phyloP scores from a whole-genome alignment of 164 flowering plant genomes.

The Annona squamosa region DNA sequence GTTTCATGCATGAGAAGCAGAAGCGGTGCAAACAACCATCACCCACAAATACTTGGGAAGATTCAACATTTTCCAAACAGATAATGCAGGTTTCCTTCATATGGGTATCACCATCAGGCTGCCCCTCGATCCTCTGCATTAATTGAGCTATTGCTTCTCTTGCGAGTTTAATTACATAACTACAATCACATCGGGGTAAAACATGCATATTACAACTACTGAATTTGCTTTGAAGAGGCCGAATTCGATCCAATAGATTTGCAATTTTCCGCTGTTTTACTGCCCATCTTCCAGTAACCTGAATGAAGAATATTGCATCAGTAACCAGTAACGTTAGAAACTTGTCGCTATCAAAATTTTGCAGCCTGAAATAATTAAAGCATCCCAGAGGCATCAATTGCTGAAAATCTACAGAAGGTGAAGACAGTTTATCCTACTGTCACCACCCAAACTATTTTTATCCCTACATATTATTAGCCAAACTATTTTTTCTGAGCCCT shows the following conservation, averaged over 20 bases:
- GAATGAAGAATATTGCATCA: conserved; percentile 4
- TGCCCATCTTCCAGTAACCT: conserved; percentile 43
- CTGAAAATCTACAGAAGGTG: background rate
- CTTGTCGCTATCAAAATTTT: background rate
- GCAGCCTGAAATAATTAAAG: background rate
- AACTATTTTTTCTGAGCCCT: too few relatives aligned
- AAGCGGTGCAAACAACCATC: conserved; percentile 63
- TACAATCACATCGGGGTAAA: conserved; percentile 40
- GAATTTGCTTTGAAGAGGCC: conserved; percentile 39
- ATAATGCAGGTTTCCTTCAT: conserved; percentile 52
- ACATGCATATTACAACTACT: conserved; percentile 21
- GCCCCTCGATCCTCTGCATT: conserved; percentile 16
- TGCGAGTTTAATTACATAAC: conserved; percentile 55
- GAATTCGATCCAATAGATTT: conserved; percentile 31
- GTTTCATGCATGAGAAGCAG: conserved; percentile 78
- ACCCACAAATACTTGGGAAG: conserved; percentile 43
- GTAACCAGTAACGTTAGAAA: background rate
- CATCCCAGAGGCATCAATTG: background rate
- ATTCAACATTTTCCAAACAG: conserved; percentile 60
- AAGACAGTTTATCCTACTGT: too few relatives aligned
- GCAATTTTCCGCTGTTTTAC: conserved; percentile 37
- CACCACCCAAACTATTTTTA: too few relatives aligned
- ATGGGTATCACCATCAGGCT: conserved; percentile 11
- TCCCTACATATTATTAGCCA: too few relatives aligned
- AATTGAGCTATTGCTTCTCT: conserved; percentile 66